phyloP scores from a whole-genome alignment of 164 flowering plant genomes.

The Hamamelis virginiana region DNA sequence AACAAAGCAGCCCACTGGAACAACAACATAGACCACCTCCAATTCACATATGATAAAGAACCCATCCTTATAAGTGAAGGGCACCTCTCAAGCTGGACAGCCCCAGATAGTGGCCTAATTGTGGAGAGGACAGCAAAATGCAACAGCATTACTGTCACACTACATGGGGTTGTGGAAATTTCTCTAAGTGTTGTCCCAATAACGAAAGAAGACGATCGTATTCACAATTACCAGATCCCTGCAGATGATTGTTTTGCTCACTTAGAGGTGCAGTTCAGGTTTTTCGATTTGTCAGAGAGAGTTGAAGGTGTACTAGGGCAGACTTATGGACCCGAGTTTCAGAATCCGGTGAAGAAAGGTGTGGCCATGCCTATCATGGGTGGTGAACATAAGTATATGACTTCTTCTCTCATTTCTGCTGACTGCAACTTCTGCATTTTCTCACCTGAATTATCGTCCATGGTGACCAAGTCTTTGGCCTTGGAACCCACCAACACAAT shows the following conservation, averaged over 20 bases:
- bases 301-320: constrained; percentile 83
- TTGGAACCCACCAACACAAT: constrained; percentile 13
- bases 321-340: constrained; percentile 65
- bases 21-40: constrained; percentile 51
- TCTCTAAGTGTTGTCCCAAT: constrained; percentile 45
- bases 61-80: constrained; percentile 25
- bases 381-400: constrained; percentile 63
- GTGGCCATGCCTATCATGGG: constrained; percentile 79
- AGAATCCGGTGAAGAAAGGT: constrained; percentile 66
- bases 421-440: constrained; percentile 54
- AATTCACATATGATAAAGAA: constrained; percentile 42
- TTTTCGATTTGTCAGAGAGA: constrained; percentile 44
- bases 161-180: constrained; percentile 34
- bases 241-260: constrained; percentile 74
- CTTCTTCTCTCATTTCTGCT: constrained; percentile 52
- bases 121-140: constrained; percentile 34
- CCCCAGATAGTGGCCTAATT: constrained; percentile 27
- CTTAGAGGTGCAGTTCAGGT: constrained; percentile 70
- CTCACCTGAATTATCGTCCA: constrained; percentile 17
- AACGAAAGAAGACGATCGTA: constrained; percentile 36
- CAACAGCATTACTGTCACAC: constrained; percentile 36
- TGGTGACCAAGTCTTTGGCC: constrained; percentile 8
- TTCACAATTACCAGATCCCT: constrained; percentile 67
- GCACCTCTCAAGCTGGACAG: constrained; percentile 43
- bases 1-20: constrained; percentile 47